Conservation (phyloP, 164 flowering plant genomes). For the Tinospora cordifolia region DNA sequence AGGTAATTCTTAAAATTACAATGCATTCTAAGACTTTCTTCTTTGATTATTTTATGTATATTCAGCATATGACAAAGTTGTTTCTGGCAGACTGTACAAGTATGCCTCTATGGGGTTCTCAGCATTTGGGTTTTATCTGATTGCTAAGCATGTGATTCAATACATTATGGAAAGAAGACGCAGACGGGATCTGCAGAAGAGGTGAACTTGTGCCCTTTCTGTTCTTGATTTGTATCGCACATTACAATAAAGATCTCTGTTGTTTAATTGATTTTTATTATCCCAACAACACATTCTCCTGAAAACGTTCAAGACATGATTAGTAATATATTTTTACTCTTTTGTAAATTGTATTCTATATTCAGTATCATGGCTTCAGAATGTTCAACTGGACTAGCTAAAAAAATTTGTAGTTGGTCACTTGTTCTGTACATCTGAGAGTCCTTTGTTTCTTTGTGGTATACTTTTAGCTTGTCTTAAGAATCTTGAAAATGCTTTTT, state of each 20-base stretch:
- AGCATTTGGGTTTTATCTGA: constrained; percentile 64
- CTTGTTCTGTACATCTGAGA: background rate
- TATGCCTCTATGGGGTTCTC: constrained; percentile 78
- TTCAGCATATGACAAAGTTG: constrained; percentile 7
- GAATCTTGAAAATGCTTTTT: background rate
- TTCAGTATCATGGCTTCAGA: background rate
- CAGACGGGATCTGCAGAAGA: constrained; percentile 57
- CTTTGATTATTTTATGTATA: background rate
- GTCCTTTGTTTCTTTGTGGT: background rate
- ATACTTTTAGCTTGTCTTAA: background rate
- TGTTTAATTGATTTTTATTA: background rate
- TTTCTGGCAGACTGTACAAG: constrained; percentile 62
- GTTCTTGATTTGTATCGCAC: background rate
- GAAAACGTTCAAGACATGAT: background rate
- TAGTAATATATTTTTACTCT: background rate
- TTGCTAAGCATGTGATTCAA: constrained; percentile 65
- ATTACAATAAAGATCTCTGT: background rate
- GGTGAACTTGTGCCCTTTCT: constrained; percentile 25
- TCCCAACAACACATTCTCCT: background rate
- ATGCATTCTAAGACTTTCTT: background rate
- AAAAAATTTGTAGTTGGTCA: background rate
- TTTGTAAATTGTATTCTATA: background rate
- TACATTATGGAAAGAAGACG: constrained; percentile 69
- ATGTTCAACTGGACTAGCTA: no score
- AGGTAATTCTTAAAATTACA: constrained; percentile 38